Base-by-base conservation (phyloP, 345 rosid genomes). In the Orychophragmus violaceus region DNA sequence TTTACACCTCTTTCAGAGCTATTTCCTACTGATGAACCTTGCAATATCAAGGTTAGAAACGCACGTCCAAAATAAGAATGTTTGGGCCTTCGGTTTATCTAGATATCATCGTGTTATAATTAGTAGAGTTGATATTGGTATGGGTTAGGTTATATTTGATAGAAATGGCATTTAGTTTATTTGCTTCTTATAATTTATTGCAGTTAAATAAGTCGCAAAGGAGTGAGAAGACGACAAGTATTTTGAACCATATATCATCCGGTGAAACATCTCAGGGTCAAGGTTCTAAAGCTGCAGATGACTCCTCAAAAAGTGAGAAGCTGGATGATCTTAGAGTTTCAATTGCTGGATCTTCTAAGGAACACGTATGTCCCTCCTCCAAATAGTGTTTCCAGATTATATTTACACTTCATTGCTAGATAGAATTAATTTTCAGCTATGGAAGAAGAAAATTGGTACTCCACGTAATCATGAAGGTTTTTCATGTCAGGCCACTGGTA, bases 171-270 rank as follows among this genome's bases (percentile, higher is more conserved):
- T 33, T 23, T 28, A 52, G 53, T 21, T 54, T 14, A 33, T 67
- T 1, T 51, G 33, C 45, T 3, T 64, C 54, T 41, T 63, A 57
- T 64, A 52, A 21, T 64, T 64, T 60, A 51, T 57, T 80, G 76
- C 87, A 94, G 97, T 94, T 96, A 97, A 82, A 83, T 77, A 85
- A 84, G 82, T 82, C 95, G 42, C 97, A 90, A 76, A 87, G 80
- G 77, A 71, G 42, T 52, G 71, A 52, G 71, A 94, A 88, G 71
- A 91, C 97, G 42, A 65, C 75, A 46, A 86, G 88, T 59, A 37
- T 82, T 53, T 79, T 90, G 78, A 85, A 75, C 46, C 84, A 80
- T 19, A 60, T 71, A 32, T 71, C 84, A 9, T 30, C 83, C 72
- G 45, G 56, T 69, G 79, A 33, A 23, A 74, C 79, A 53, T 59